Evolutionary conservation across 2,329 filamentous ascomycete genomes (phyloP).

Genomic region (Phialocephala subalpina): DNA sequence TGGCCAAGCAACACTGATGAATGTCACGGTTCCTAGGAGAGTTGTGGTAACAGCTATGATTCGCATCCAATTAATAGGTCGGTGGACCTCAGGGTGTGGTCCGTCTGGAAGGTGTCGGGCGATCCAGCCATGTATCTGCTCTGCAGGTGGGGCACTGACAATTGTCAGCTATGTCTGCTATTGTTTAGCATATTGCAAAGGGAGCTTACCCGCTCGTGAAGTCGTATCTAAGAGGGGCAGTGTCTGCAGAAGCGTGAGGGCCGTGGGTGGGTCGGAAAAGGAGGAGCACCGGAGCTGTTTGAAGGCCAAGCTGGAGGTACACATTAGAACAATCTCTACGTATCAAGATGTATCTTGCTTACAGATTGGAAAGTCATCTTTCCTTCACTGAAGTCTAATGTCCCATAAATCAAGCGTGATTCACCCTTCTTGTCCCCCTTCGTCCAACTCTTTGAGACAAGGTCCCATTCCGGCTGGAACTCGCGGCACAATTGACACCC

Average conservation of each 20-base stretch:
- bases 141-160: constrained; percentile 74
- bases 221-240: constrained; percentile 80
- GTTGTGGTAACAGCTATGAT: constrained; percentile 73
- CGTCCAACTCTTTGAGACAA: constrained; percentile 85
- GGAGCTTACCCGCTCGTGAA: constrained; percentile 77
- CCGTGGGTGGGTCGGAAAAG: constrained; percentile 88
- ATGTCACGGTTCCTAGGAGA: constrained; percentile 74
- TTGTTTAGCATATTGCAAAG: constrained; percentile 10
- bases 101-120: constrained; percentile 79
- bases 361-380: constrained; percentile 88
- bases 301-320: constrained; percentile 79
- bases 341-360: constrained; percentile 35
- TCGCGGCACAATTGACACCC: constrained; percentile 87
- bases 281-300: constrained; percentile 91
- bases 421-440: constrained; percentile 81
- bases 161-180: neutral
- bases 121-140: constrained; percentile 82
- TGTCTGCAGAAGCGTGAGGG: constrained; percentile 74
- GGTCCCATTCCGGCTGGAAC: constrained; percentile 93
- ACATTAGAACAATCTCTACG: constrained; percentile 19
- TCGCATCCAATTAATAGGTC: constrained; percentile 87
- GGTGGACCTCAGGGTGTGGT: constrained; percentile 78
- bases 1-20: constrained; percentile 75
- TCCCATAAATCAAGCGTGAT: constrained; percentile 79
- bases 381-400: constrained; percentile 87